Evolutionary conservation across 208 protist species (phyloP).

Genomic region (Porcisia hertigi): DNA sequence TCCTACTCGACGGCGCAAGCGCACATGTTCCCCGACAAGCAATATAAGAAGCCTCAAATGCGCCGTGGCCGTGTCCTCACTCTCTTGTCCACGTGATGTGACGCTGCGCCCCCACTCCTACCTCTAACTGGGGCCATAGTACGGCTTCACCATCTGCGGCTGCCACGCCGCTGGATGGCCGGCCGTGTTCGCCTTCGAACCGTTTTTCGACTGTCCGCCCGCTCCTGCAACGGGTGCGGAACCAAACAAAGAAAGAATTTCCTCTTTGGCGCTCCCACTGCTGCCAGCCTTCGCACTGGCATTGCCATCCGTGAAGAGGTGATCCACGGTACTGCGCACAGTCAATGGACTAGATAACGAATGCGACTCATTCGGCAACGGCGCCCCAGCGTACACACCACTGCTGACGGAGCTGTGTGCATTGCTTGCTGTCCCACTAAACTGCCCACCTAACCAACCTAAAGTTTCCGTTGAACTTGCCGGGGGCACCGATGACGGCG

Average conservation of each 20-base stretch:
- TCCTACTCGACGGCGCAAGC: too few species aligned
- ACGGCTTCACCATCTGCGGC: conserved; percentile 36
- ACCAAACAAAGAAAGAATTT: conserved; percentile 74
- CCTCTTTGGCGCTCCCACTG: conserved; percentile 30
- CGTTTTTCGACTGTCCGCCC: not conserved
- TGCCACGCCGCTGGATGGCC: conserved; percentile 46
- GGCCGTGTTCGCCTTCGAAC: not conserved
- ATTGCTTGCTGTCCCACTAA: conserved; percentile 13
- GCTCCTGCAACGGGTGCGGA: conserved; percentile 21
- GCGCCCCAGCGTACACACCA: not conserved
- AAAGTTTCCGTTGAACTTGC: conserved; percentile 1
- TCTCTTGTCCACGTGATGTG: not conserved
- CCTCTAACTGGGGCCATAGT: conserved; percentile 31
- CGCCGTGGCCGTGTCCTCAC: not conserved
- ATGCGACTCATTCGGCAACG: conserved; percentile 12
- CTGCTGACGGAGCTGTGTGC: not conserved
- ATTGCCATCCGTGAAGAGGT: conserved; percentile 23
- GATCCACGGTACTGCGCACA: conserved; percentile 23
- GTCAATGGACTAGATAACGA: not conserved
- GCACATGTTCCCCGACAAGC: not conserved
- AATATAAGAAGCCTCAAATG: not conserved
- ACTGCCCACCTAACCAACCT: conserved; percentile 25
- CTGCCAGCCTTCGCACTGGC: not conserved
- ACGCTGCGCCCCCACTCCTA: not conserved
- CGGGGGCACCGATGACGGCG: conserved; percentile 1